Evolutionary conservation across 371 early-diverging fungal species (phyloP).

Genomic region (Mortierella sp.): DNA sequence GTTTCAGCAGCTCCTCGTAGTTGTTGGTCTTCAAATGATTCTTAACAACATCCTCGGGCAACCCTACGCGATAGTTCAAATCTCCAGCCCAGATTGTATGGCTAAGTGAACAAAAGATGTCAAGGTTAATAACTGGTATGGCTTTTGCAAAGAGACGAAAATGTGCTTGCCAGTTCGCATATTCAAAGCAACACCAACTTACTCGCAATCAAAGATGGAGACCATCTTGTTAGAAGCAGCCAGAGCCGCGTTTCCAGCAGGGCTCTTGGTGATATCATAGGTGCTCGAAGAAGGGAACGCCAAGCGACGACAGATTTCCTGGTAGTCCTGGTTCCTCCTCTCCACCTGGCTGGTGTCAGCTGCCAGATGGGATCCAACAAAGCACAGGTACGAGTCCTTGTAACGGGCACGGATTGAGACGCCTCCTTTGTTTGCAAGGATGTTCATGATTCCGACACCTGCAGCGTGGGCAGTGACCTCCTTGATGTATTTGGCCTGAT

Average conservation of each 20-base stretch:
- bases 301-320: slow-evolving; percentile 83
- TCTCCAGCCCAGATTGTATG: slow-evolving; percentile 95
- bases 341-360: slow-evolving; percentile 86
- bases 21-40: slow-evolving; percentile 67
- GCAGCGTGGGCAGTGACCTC: slow-evolving; percentile 72
- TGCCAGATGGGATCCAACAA: slow-evolving; percentile 93
- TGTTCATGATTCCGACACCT: slow-evolving; percentile 85
- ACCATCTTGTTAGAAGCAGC: slow-evolving; percentile 43
- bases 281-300: slow-evolving; percentile 65
- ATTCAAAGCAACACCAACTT: slow-evolving; percentile 32
- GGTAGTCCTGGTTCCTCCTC: slow-evolving; percentile 90
- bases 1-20: slow-evolving; percentile 67
- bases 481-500: slow-evolving; percentile 66
- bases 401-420: slow-evolving; percentile 83
- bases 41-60: slow-evolving; percentile 72
- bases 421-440: slow-evolving; percentile 95
- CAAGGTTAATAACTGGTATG: not conserved
- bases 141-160: not conserved
- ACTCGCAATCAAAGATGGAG: slow-evolving; percentile 81
- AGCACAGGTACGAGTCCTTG: slow-evolving; percentile 86
- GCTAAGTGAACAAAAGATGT: slow-evolving; percentile 57
- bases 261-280: slow-evolving; percentile 59
- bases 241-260: slow-evolving; percentile 31
- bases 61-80: slow-evolving; percentile 90
- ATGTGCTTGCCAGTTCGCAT: too few species aligned